A percentile compares a stretch with the other conserved stretches of the same genome.
Conservation (phyloP, 306 rosid species). For the Echinosophora koreensis region DNA sequence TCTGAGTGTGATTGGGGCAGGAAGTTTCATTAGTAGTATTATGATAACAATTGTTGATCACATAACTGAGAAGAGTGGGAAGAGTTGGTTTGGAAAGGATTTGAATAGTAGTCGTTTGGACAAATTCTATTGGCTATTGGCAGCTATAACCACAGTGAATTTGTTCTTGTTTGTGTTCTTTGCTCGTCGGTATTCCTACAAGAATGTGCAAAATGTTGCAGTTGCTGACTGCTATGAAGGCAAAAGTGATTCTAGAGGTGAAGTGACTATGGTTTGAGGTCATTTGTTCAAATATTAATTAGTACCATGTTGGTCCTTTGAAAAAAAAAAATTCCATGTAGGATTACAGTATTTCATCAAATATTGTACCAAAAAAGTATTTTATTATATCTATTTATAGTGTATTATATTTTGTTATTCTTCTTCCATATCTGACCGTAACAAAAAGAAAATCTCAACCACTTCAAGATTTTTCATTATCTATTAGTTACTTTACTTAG, state of each 20-base stretch:
- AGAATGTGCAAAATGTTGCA: slow-evolving; percentile 76
- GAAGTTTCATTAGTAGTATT: slow-evolving; percentile 78
- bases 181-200: slow-evolving; percentile 85
- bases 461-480: not conserved
- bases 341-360: not conserved
- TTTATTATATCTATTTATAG: slow-evolving; percentile 4
- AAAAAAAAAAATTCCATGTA: not conserved
- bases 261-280: slow-evolving; percentile 57
- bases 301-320: not conserved
- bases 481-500: not conserved
- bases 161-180: slow-evolving; percentile 68
- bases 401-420: not conserved
- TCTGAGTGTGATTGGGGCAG: slow-evolving; percentile 78
- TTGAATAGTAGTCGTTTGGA: slow-evolving; percentile 80
- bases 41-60: slow-evolving; percentile 72
- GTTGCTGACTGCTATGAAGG: slow-evolving; percentile 65
- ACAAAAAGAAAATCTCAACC: too few relatives aligned
- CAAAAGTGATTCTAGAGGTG: slow-evolving; percentile 46
- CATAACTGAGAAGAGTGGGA: slow-evolving; percentile 58
- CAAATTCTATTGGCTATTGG: slow-evolving; percentile 86
- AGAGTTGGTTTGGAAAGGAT: slow-evolving; percentile 87
- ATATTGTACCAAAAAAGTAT: not conserved
- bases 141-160: slow-evolving; percentile 58
- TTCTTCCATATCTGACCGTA: not conserved
- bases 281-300: not conserved